Evolutionary conservation across 768 basidiomycete species (phyloP).

Genomic region (Tylopilus intermedius): DNA sequence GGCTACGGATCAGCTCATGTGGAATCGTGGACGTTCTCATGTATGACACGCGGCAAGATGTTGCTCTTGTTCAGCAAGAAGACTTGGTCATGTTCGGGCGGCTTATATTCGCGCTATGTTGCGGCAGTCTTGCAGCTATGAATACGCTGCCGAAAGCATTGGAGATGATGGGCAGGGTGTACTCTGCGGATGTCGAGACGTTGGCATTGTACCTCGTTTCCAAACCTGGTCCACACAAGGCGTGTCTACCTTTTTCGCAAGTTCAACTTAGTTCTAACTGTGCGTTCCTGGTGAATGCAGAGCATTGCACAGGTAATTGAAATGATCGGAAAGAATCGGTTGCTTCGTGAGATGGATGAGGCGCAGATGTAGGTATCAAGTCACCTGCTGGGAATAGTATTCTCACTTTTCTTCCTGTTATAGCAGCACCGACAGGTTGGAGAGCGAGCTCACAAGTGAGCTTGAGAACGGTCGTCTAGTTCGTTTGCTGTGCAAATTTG

Average conservation of each 20-base stretch:
- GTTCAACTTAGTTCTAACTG: not conserved
- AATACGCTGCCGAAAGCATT: constrained; percentile 65
- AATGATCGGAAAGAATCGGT: constrained; percentile 64
- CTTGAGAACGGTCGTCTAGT: constrained; percentile 92
- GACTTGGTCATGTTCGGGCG: constrained; percentile 85
- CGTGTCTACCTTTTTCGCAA: constrained; percentile 18
- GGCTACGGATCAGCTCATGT: constrained; percentile 82
- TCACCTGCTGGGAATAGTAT: not conserved
- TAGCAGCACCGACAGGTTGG: constrained; percentile 78
- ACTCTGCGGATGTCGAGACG: constrained; percentile 79
- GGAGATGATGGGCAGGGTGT: constrained; percentile 67
- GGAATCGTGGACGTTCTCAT: constrained; percentile 83
- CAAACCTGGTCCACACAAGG: constrained; percentile 66
- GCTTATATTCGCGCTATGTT: constrained; percentile 75
- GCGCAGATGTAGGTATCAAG: constrained; percentile 57
- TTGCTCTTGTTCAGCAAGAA: constrained; percentile 70
- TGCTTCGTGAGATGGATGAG: constrained; percentile 75
- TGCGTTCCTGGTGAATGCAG: constrained; percentile 31
- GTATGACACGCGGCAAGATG: constrained; percentile 64
- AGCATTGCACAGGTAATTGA: constrained; percentile 76
- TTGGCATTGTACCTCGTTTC: constrained; percentile 71
- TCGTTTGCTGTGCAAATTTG: constrained; percentile 85
- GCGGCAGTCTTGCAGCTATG: constrained; percentile 56
- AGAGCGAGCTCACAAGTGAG: constrained; percentile 80
- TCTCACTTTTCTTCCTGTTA: not conserved